Percentiles rank a stretch among this genome's conserved stretches.
Conservation (phyloP, 345 rosid species). For the Erucastrum elatum region DNA sequence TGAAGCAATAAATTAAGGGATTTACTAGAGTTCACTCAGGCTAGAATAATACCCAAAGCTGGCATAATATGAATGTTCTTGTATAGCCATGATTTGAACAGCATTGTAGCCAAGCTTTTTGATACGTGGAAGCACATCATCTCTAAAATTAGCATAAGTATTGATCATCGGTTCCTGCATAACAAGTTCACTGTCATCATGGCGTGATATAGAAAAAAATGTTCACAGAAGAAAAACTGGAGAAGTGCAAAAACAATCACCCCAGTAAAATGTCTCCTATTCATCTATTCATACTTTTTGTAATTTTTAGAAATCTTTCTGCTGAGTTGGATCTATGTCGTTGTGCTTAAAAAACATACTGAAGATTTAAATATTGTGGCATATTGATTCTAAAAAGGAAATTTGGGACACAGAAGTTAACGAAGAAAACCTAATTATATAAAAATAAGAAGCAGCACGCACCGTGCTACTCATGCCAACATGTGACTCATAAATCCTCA, state of each 20-base stretch:
- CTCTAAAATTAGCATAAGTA: constrained; percentile 84
- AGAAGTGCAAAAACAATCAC: constrained; percentile 9
- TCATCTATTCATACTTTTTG: background rate
- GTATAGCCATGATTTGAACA: constrained; percentile 98
- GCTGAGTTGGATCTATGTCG: constrained; percentile 1
- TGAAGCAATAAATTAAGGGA: constrained; percentile 1
- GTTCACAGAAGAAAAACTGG: background rate
- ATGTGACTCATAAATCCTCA: constrained; percentile 92
- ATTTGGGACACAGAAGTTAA: constrained; percentile 8
- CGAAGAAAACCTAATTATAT: background rate
- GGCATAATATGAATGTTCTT: constrained; percentile 96
- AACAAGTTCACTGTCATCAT: constrained; percentile 26
- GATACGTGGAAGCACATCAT: constrained; percentile 93
- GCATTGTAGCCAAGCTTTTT: constrained; percentile 95
- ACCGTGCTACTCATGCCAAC: constrained; percentile 99
- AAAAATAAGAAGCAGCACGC: constrained; percentile 26
- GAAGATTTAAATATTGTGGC: constrained; percentile 15
- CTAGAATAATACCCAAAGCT: constrained; percentile 79
- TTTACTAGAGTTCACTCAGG: constrained; percentile 12
- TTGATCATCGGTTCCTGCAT: constrained; percentile 86
- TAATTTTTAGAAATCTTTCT: background rate
- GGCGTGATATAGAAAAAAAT: background rate
- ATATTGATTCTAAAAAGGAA: constrained; percentile 8
- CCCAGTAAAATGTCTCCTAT: background rate
- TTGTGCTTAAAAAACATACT: background rate